phyloP scores from a whole-genome alignment of 2,329 filamentous ascomycete genomes.

The Eutypa lata region DNA sequence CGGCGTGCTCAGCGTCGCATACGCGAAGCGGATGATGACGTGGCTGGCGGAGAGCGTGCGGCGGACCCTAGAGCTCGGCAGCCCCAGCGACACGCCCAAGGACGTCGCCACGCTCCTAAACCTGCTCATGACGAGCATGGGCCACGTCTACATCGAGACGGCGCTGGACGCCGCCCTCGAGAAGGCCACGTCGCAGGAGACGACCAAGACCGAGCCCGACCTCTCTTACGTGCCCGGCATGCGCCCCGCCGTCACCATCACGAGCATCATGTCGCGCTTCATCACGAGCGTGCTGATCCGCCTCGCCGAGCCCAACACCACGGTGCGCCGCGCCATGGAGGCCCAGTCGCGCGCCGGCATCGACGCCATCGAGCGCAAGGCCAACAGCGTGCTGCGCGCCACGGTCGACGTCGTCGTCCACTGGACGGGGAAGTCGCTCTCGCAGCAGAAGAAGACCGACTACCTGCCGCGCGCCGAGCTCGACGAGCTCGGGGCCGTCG shows the following conservation, averaged over 20 bases:
- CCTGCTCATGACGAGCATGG: slow-evolving; percentile 82
- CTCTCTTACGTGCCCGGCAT: slow-evolving; percentile 77
- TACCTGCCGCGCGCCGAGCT: slow-evolving; percentile 83
- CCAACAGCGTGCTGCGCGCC: slow-evolving; percentile 57
- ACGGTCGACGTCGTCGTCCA: slow-evolving; percentile 67
- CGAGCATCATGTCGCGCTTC: slow-evolving; percentile 90
- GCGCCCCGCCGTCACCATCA: slow-evolving; percentile 79
- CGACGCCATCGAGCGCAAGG: slow-evolving; percentile 79
- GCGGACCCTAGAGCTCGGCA: slow-evolving; percentile 84
- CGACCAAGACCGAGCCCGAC: slow-evolving; percentile 79
- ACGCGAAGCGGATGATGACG: slow-evolving; percentile 95
- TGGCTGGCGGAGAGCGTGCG: slow-evolving; percentile 96
- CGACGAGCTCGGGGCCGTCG: slow-evolving; percentile 65
- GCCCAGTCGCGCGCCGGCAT: slow-evolving; percentile 73
- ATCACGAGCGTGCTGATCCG: slow-evolving; percentile 88
- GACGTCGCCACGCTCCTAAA: slow-evolving; percentile 84
- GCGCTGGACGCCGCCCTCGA: slow-evolving; percentile 69
- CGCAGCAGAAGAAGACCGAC: slow-evolving; percentile 80
- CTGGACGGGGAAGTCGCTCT: slow-evolving; percentile 71
- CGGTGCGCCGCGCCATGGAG: slow-evolving; percentile 85
- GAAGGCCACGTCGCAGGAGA: slow-evolving; percentile 72
- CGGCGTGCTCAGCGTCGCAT: slow-evolving; percentile 75
- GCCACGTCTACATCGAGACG: slow-evolving; percentile 73
- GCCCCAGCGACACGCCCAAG: slow-evolving; percentile 84
- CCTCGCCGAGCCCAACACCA: slow-evolving; percentile 84